These are phyloP conservation scores for Xylaria sp. DNA, from an alignment of 495 filamentous ascomycete species.

Conservation along the genomic window DNA sequence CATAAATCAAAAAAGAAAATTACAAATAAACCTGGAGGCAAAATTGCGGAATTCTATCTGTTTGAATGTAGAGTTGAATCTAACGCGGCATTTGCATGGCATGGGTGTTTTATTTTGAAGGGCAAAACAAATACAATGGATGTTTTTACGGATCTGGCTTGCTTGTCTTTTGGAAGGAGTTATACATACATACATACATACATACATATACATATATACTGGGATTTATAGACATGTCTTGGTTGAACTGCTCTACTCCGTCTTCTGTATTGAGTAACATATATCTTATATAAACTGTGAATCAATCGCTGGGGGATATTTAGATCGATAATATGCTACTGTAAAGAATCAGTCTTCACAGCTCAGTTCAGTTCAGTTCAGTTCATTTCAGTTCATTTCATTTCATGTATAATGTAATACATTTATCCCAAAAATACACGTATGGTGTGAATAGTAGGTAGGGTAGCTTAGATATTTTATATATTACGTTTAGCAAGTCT, in stretches of 20 bases:
- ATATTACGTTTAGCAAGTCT: slow-evolving; percentile 20
- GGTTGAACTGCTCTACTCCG: neutral
- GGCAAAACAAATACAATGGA: neutral
- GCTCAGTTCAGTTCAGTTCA: neutral
- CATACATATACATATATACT: no score
- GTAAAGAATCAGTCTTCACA: neutral
- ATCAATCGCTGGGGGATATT: neutral
- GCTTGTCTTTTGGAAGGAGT: neutral
- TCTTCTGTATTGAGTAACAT: neutral
- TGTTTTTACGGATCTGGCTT: neutral
- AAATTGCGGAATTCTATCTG: neutral
- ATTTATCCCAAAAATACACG: neutral
- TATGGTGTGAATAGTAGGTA: neutral
- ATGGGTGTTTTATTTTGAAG: neutral
- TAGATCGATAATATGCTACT: neutral
- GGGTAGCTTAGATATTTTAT: neutral
- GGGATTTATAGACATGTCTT: neutral
- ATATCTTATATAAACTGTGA: neutral
- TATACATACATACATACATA: neutral
- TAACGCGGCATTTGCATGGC: slow-evolving; percentile 20
- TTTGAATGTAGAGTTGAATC: neutral
- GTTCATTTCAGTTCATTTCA: no score
- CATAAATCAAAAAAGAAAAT: no score
- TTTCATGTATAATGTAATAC: neutral
- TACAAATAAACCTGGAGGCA: neutral